Evolutionary conservation across 2,329 filamentous ascomycete genomes (phyloP).

Genomic region (Fusarium albidum): DNA sequence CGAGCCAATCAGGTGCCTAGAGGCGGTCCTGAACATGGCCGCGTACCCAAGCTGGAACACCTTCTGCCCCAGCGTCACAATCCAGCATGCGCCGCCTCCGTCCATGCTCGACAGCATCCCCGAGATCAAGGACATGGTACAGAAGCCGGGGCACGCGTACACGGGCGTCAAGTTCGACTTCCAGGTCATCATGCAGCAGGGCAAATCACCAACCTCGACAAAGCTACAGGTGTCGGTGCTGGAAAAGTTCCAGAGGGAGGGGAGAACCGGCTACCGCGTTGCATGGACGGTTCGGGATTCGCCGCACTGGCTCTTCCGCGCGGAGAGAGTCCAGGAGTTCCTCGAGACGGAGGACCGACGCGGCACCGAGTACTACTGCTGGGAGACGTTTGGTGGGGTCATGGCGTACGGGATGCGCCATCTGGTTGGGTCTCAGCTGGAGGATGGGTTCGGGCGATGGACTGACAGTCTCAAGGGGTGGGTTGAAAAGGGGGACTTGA

Average conservation of each 20-base stretch:
- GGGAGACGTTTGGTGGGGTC: slow-evolving; percentile 55
- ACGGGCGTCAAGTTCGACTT: slow-evolving; percentile 2
- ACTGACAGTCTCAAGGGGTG: slow-evolving; percentile 48
- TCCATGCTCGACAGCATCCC: too few species aligned
- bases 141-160: neutral
- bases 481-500: neutral
- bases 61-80: too few species aligned
- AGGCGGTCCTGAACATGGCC: too few species aligned
- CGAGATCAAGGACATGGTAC: too few species aligned
- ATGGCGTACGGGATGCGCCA: slow-evolving; percentile 46
- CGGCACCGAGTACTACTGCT: slow-evolving; percentile 51
- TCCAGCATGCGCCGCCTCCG: too few species aligned
- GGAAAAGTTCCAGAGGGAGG: slow-evolving; percentile 42
- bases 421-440: slow-evolving; percentile 43
- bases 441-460: slow-evolving; percentile 49
- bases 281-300: slow-evolving; percentile 47
- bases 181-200: slow-evolving; percentile 1
- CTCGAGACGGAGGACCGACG: slow-evolving; percentile 35
- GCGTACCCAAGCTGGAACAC: too few species aligned
- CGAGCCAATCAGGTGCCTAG: too few species aligned
- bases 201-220: neutral
- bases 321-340: slow-evolving; percentile 55
- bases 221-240: slow-evolving; percentile 41
- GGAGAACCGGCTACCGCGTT: slow-evolving; percentile 48
- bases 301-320: slow-evolving; percentile 44